Percentiles rank a stretch among this genome's conserved stretches.
Evolutionary conservation across 2,329 filamentous ascomycete genomes (phyloP).

Genomic region (Alternaria incomplexa): DNA sequence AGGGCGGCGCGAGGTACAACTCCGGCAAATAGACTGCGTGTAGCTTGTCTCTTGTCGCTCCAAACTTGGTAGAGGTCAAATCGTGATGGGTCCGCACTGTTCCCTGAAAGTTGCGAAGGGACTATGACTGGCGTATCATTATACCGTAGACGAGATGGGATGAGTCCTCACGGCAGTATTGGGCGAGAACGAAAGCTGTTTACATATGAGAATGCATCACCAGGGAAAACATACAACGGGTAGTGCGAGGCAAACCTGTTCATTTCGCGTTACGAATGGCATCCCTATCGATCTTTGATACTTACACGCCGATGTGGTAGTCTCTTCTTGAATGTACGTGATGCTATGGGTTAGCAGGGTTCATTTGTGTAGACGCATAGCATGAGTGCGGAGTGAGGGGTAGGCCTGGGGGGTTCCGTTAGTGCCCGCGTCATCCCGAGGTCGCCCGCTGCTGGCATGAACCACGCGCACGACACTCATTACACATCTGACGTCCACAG

Average conservation of each 20-base stretch:
- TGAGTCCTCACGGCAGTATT: too few relatives aligned
- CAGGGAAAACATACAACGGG: too few relatives aligned
- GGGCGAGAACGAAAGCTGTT: too few relatives aligned
- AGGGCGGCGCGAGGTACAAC: constrained; percentile 39
- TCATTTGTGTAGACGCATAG: neutral
- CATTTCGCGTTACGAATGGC: neutral
- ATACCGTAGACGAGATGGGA: neutral
- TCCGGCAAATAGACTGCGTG: constrained; percentile 23
- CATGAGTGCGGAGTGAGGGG: neutral
- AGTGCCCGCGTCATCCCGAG: neutral
- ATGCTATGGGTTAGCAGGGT: neutral
- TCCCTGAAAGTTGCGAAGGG: neutral
- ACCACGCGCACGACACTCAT: neutral
- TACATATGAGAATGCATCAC: too few relatives aligned
- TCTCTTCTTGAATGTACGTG: neutral
- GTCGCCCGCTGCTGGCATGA: neutral
- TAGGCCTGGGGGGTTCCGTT: neutral
- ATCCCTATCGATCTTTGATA: neutral
- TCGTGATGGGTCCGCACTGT: neutral
- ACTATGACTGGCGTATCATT: neutral
- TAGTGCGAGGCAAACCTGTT: too few relatives aligned
- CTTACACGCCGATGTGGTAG: neutral
- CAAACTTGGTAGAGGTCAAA: neutral
- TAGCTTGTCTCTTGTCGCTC: neutral
- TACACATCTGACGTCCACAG: neutral